Percentiles rank a stretch among this genome's conserved stretches.
Evolutionary conservation across 352 stramenopile genomes (phyloP).

Genomic region (Albugo candida): DNA sequence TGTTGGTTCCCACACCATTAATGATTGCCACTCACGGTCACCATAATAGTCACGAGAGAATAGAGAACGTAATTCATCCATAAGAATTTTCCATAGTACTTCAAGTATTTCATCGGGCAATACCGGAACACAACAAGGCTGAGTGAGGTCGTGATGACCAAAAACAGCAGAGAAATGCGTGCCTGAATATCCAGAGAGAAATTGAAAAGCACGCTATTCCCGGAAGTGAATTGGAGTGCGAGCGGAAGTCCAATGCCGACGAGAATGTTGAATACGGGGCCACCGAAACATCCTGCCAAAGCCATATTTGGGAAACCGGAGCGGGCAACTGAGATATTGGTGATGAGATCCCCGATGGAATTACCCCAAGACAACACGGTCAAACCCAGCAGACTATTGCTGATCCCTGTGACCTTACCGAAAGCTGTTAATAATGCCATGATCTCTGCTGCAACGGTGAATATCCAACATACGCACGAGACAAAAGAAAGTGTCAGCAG

Average conservation of each 20-base stretch:
- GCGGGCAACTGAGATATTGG: constrained; percentile 62
- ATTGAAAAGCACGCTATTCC: constrained; percentile 4
- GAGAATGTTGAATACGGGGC: constrained; percentile 68
- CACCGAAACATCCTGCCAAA: constrained; percentile 66
- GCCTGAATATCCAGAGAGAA: constrained; percentile 45
- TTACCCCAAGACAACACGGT: constrained; percentile 75
- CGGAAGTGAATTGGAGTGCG: constrained; percentile 14
- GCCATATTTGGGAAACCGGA: constrained; percentile 70
- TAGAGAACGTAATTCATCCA: constrained; percentile 49
- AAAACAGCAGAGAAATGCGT: constrained; percentile 46
- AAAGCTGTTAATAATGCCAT: constrained; percentile 61
- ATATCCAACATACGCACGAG: constrained; percentile 84
- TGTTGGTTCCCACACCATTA: no score
- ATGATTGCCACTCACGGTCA: no score
- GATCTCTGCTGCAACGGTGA: constrained; percentile 71
- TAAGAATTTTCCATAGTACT: constrained; percentile 54
- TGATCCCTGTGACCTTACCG: constrained; percentile 50
- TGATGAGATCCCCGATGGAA: constrained; percentile 65
- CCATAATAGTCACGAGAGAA: constrained; percentile 20
- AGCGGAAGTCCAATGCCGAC: constrained; percentile 61
- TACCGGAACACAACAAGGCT: constrained; percentile 32
- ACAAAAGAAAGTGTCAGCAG: constrained; percentile 51
- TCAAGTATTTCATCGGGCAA: constrained; percentile 33
- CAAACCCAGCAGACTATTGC: constrained; percentile 53
- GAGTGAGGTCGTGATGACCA: constrained; percentile 28